Evolutionary conservation across 2,329 filamentous ascomycete genomes (phyloP).

Genomic region (Penicillium digitatum): DNA sequence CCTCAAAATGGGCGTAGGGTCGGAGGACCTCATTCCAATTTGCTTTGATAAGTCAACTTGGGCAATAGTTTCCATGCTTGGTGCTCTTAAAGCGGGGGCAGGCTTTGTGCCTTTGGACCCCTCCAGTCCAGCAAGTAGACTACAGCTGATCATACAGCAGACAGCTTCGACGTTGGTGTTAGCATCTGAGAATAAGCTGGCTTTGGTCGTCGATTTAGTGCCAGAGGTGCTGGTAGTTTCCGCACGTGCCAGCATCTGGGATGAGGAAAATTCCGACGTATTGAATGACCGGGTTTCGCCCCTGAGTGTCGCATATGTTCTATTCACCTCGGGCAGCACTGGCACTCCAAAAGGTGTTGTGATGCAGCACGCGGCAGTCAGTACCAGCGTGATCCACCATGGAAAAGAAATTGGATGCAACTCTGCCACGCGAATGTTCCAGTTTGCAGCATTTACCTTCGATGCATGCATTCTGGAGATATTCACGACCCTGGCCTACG

Average conservation of each 20-base stretch:
- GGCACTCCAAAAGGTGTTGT: constrained; percentile 45
- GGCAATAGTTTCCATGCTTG: constrained; percentile 11
- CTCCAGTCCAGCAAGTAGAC: not conserved
- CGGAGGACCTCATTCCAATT: constrained; percentile 20
- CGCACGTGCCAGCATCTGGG: not conserved
- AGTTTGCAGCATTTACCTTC: no score
- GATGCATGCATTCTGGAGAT: no score
- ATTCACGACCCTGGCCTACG: no score
- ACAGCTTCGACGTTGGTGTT: not conserved
- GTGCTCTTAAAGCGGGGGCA: constrained; percentile 18
- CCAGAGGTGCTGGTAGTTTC: not conserved
- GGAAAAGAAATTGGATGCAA: not conserved
- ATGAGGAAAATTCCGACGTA: not conserved
- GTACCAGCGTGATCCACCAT: constrained; percentile 19
- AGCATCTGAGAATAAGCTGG: not conserved
- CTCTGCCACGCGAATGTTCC: no score
- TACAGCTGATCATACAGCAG: constrained; percentile 1
- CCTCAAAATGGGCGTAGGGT: constrained; percentile 26
- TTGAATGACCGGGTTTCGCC: not conserved
- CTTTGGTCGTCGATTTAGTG: not conserved
- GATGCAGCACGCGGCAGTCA: constrained; percentile 33
- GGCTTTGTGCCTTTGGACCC: not conserved
- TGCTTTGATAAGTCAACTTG: constrained; percentile 29
- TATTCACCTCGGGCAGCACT: constrained; percentile 46
- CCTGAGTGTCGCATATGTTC: constrained; percentile 33